These are phyloP conservation scores for Whalleya microplaca DNA, from an alignment of 2,329 filamentous ascomycete species.

Conservation along the genomic window DNA sequence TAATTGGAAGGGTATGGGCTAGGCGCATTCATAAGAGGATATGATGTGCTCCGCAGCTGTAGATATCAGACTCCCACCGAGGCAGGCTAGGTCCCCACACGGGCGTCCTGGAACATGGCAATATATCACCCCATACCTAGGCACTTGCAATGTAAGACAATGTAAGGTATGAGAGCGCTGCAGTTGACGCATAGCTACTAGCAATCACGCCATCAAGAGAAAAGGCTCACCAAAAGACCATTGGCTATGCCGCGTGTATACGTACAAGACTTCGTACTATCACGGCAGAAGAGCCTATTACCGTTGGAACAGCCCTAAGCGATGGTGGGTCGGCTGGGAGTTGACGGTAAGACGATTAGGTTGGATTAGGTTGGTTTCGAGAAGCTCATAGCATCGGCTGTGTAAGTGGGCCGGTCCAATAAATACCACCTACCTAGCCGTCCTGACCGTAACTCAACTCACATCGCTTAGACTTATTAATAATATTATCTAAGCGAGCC, in stretches of 20 bases:
- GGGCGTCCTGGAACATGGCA: not conserved
- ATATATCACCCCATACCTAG: not conserved
- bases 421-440: not conserved
- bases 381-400: not conserved
- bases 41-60: conserved; percentile 3
- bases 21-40: not conserved
- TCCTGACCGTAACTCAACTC: not conserved
- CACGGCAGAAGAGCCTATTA: not conserved
- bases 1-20: conserved; percentile 17
- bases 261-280: not conserved
- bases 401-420: not conserved
- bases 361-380: not conserved
- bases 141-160: not conserved
- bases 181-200: not conserved
- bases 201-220: not conserved
- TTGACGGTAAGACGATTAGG: not conserved
- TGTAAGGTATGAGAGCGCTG: not conserved
- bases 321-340: not conserved
- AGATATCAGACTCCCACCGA: not conserved
- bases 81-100: not conserved
- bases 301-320: not conserved
- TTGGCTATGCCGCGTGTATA: not conserved
- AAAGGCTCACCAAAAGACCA: not conserved
- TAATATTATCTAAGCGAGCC: not conserved
- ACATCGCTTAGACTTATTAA: not conserved